Evolutionary conservation across 1,284 basidiomycete species (phyloP).

Genomic region (Sporisorium exsertum): DNA sequence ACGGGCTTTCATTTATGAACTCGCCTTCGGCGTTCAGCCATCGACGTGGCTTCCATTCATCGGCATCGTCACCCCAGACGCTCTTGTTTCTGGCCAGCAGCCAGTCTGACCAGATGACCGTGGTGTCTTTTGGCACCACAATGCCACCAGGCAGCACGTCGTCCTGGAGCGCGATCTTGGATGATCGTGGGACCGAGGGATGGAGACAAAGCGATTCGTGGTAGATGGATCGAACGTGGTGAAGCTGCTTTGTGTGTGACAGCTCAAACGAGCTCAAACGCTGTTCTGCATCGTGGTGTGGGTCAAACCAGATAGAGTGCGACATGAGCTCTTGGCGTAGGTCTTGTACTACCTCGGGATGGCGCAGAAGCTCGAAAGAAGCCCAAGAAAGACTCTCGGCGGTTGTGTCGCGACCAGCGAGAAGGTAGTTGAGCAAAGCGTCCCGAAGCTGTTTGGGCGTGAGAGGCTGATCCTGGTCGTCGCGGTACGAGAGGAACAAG

Average conservation of each 20-base stretch:
- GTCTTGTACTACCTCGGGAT: no score
- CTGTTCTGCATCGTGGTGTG: slow-evolving; percentile 16
- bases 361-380: slow-evolving; percentile 30
- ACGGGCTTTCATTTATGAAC: slow-evolving; percentile 10
- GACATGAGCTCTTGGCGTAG: no score
- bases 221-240: no score
- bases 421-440: slow-evolving; percentile 42
- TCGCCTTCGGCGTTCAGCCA: slow-evolving; percentile 70
- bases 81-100: slow-evolving; percentile 69
- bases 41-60: slow-evolving; percentile 74
- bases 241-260: no score
- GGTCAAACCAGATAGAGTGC: slow-evolving; percentile 22
- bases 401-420: slow-evolving; percentile 52
- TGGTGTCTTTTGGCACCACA: slow-evolving; percentile 6
- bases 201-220: slow-evolving; percentile 46
- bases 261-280: slow-evolving; percentile 34
- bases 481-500: slow-evolving; percentile 40
- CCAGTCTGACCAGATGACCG: slow-evolving; percentile 42
- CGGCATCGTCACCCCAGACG: slow-evolving; percentile 75
- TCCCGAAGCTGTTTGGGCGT: slow-evolving; percentile 43
- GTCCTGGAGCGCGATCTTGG: slow-evolving; percentile 13
- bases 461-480: slow-evolving; percentile 19
- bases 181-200: slow-evolving; percentile 35
- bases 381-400: slow-evolving; percentile 47
- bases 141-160: slow-evolving; percentile 16